A percentile compares a stretch with the other conserved stretches of the same genome.
phyloP scores from a whole-genome alignment of 1,284 basidiomycete species.

The Boletus mariae region DNA sequence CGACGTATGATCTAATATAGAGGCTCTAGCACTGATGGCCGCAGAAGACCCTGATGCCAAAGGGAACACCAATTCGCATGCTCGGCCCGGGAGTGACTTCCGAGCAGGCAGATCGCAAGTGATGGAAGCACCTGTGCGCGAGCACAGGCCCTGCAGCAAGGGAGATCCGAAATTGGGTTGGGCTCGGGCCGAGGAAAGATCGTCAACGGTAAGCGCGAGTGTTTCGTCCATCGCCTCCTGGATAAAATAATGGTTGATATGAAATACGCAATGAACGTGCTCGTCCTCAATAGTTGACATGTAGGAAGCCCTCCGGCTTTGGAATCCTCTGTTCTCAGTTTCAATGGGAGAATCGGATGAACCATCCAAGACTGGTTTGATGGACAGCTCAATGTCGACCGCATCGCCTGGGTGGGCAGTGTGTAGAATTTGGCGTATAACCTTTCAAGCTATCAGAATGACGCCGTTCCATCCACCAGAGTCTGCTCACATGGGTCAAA shows the following conservation, averaged over 20 bases:
- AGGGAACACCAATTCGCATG: constrained; percentile 52
- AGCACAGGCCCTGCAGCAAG: constrained; percentile 63
- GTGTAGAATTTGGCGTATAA: constrained; percentile 78
- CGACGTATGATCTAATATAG: constrained; percentile 43
- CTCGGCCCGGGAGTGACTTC: constrained; percentile 42
- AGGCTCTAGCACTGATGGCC: constrained; percentile 27
- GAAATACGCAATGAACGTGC: constrained; percentile 51
- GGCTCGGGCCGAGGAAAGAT: constrained; percentile 31
- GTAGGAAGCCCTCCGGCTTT: constrained; percentile 26
- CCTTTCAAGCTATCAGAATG: constrained; percentile 43
- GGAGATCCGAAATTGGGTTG: constrained; percentile 59
- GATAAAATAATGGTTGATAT: constrained; percentile 41
- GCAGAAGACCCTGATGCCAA: constrained; percentile 52
- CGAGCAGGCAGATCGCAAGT: constrained; percentile 44
- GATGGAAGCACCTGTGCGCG: constrained; percentile 63
- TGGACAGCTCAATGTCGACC: constrained; percentile 84
- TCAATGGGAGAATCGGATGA: constrained; percentile 24
- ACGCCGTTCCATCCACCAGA: constrained; percentile 3
- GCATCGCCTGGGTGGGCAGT: constrained; percentile 71
- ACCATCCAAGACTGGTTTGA: constrained; percentile 35
- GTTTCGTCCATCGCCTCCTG: constrained; percentile 15
- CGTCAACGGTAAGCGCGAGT: constrained; percentile 28
- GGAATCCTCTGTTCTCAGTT: constrained; percentile 15
- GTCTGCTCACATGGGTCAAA: constrained; percentile 72
- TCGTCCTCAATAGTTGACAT: constrained; percentile 28